A percentile compares a stretch with the other conserved stretches of the same genome.
These are phyloP conservation scores for Lactifluus piperatus DNA, from an alignment of 768 basidiomycete genomes.

Conservation along the genomic window DNA sequence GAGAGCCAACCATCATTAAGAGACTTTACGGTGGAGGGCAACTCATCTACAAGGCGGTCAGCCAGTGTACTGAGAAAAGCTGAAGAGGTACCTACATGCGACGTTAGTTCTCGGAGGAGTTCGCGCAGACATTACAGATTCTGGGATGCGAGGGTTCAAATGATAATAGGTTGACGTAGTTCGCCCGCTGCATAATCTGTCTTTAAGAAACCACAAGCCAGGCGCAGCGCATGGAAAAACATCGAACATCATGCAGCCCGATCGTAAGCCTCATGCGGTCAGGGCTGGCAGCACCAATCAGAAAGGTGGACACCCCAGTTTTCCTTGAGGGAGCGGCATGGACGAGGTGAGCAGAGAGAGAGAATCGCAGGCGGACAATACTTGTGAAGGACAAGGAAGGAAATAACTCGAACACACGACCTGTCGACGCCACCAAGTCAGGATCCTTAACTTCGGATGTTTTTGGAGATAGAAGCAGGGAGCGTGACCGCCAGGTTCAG, in stretches of 20 bases:
- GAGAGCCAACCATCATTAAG: slow-evolving; percentile 7
- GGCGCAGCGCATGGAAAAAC: background rate
- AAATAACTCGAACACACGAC: too few relatives aligned
- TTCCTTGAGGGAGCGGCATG: too few relatives aligned
- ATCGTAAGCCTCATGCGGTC: background rate
- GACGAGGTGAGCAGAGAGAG: too few relatives aligned
- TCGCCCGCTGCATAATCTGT: background rate
- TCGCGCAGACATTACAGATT: background rate
- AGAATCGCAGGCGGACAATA: too few relatives aligned
- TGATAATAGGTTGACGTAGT: background rate
- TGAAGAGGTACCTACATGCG: background rate
- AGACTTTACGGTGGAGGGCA: slow-evolving; percentile 1
- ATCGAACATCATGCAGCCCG: background rate
- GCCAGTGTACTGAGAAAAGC: background rate
- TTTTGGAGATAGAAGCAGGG: too few relatives aligned
- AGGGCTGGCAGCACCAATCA: background rate
- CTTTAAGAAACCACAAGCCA: background rate
- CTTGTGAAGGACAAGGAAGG: too few relatives aligned
- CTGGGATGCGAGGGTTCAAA: background rate
- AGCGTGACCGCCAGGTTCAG: too few relatives aligned
- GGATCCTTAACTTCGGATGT: too few relatives aligned
- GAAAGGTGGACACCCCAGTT: background rate
- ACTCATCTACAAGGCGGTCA: background rate
- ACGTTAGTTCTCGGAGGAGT: background rate
- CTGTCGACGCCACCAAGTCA: too few relatives aligned